Base-by-base conservation (phyloP, 2,329 filamentous ascomycete genomes). In the Bipolaris bicolor region DNA sequence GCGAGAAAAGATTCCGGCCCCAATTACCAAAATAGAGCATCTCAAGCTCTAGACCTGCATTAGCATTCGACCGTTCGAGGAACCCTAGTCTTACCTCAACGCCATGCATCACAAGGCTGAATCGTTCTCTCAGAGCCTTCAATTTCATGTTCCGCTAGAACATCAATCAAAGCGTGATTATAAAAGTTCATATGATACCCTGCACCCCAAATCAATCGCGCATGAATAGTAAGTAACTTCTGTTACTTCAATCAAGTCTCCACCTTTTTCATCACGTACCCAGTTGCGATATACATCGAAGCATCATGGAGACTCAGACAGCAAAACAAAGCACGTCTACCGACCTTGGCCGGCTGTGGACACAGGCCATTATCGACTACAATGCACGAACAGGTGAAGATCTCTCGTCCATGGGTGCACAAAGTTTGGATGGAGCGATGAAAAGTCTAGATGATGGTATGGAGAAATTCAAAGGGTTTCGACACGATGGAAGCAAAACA, bases 281-380 rank as follows among this genome's bases (percentile, higher is more conserved):
- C 5, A n/a, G 13, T 24, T 26, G 15, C 3, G 15, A 9, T 9
- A 26, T n/a, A 9, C 22, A 4, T 6, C 16, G 22, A 43, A 26
- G 7, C 40, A 43, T n/a, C 9, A 43, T 43, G 40, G 40, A 43
- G 20, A 43, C 20, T n/a, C 22, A n/a, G 40, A n/a, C 40, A 15
- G 22, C 40, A 15, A 43, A 43, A 43, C 20, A 47, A 41, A 53
- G 43, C 7, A 41, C 34, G 9, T 24, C 49, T 5, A 59, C 62
- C 10, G 64, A 67, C 47, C 56, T 62, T 18, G 61, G 52, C 15
- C 20, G 40, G 22, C 44, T 67, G 16, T 65, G 63, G 63, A 49
- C 43, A 15, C 46, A 44, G 24, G 64, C 63, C 6, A 20, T 67
- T 22, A 24, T 51, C 13, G 60, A 68, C 26, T 67, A 67, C 45